These are phyloP conservation scores for Lecanicillium sp. DNA, from an alignment of 2,329 filamentous ascomycete species.

Conservation along the genomic window DNA sequence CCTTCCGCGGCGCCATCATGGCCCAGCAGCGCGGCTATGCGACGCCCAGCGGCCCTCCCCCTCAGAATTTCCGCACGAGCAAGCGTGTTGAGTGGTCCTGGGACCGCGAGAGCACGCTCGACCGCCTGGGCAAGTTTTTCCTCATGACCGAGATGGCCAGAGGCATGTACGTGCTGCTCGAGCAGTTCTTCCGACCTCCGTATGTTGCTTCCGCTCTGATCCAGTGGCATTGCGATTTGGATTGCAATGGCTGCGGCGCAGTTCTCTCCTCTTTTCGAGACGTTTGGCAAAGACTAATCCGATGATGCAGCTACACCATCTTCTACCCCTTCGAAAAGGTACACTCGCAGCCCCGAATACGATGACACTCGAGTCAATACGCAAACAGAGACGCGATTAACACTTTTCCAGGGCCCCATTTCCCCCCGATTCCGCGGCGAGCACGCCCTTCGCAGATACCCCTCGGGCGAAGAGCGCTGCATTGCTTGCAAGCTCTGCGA, in stretches of 20 bases:
- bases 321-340: constrained; percentile 98
- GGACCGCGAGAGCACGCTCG: constrained; percentile 67
- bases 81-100: constrained; percentile 74
- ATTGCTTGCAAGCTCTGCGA: constrained; percentile 99
- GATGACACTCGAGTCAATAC: background rate
- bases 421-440: constrained; percentile 97
- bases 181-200: constrained; percentile 98
- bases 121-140: constrained; percentile 89
- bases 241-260: background rate
- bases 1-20: constrained; percentile 18
- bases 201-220: constrained; percentile 54
- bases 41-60: constrained; percentile 71
- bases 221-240: constrained; percentile 1
- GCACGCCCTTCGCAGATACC: constrained; percentile 92
- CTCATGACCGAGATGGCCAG: constrained; percentile 91
- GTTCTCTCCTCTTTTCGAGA: too few relatives aligned
- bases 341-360: constrained; percentile 16
- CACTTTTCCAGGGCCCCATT: constrained; percentile 65
- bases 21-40: constrained; percentile 43
- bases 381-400: background rate
- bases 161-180: constrained; percentile 95
- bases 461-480: constrained; percentile 95
- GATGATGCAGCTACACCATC: constrained; percentile 76
- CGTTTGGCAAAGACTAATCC: constrained; percentile 9
- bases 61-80: constrained; percentile 72